These are phyloP conservation scores for Bidens hawaiensis DNA, from an alignment of 140 eudicot species.

Conservation along the genomic window DNA sequence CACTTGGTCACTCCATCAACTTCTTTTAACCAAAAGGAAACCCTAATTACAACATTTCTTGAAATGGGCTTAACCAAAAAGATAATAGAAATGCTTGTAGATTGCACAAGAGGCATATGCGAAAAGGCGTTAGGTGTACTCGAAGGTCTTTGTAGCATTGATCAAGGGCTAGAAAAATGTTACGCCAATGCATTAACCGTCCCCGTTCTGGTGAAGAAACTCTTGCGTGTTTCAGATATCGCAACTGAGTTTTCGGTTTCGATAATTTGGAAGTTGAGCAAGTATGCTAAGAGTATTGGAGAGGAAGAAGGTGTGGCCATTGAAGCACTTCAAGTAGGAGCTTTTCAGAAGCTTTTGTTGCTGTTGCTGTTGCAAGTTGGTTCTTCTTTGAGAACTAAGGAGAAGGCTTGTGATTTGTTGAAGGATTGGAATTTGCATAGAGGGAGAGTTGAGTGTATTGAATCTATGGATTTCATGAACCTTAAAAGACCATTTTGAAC, in stretches of 20 bases:
- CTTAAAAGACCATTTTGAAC: slow-evolving; percentile 60
- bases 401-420: slow-evolving; percentile 55
- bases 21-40: slow-evolving; percentile 11
- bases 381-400: slow-evolving; percentile 52
- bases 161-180: slow-evolving; percentile 47
- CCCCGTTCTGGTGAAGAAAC: slow-evolving; percentile 66
- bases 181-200: slow-evolving; percentile 37
- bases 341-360: slow-evolving; percentile 76
- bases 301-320: slow-evolving; percentile 33
- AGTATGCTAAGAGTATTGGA: slow-evolving; percentile 34
- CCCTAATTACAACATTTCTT: slow-evolving; percentile 23
- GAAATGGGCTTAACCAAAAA: slow-evolving; percentile 43
- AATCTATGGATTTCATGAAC: slow-evolving; percentile 64
- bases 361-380: slow-evolving; percentile 73
- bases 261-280: slow-evolving; percentile 46
- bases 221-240: slow-evolving; percentile 56
- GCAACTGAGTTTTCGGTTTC: slow-evolving; percentile 74
- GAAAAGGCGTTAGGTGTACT: slow-evolving; percentile 66
- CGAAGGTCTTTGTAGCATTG: slow-evolving; percentile 47
- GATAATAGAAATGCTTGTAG: slow-evolving; percentile 62
- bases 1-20: slow-evolving; percentile 44
- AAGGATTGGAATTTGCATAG: slow-evolving; percentile 58
- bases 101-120: slow-evolving; percentile 42
- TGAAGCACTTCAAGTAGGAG: slow-evolving; percentile 70
- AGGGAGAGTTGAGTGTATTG: slow-evolving; percentile 59